Base-by-base conservation (phyloP, 2,329 filamentous ascomycete species). In the Nemania serpens region DNA sequence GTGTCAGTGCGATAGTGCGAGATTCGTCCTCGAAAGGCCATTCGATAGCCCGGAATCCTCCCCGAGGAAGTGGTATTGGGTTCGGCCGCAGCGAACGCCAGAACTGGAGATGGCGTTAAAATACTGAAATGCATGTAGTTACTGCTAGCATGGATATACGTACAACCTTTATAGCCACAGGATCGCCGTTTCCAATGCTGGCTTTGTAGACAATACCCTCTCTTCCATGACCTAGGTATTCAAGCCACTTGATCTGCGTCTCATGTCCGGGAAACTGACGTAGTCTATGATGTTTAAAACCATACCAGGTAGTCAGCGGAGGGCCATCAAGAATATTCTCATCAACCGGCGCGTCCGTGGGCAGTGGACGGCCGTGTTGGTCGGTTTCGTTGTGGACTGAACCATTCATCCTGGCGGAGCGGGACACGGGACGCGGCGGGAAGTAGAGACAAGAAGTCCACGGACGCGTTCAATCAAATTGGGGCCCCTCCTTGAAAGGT, bases 11-110 rank as follows among this genome's bases (percentile, higher is more conserved):
- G 45, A 56, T 18, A n/a, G 17, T 56, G 53, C 53, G 43, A 41
- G 42, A 56, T 56, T 56, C 29, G 29, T 56, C 43, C 33, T 56
- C 46, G 12, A 56, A 56, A 49, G 43, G 53, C 53, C 39, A 55
- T 39, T 39, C 33, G 33, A 48, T 22, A 56, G 18, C 17, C 25
- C 43, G 29, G 37, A 56, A 56, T 56, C 43, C 43, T 45, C 51
- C 51, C 53, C 29, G 29, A 41, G 42, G 53, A 48, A 47, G 42
- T 49, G 36, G 20, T 36, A 36, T 15, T 46, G 41, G 47, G 34
- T 50, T 55, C 52, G 52, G 52, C 25, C 43, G 52, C 29, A 45
- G 39, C 5, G 39, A 46, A 29, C 42, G 42, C 53, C 29, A 55
- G 25, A 55, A 55, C 53, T 55, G 48, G 53, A 45, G 13, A 25